Conservation (phyloP, 148 eudicot genomes). For the Bassia scoparia region DNA sequence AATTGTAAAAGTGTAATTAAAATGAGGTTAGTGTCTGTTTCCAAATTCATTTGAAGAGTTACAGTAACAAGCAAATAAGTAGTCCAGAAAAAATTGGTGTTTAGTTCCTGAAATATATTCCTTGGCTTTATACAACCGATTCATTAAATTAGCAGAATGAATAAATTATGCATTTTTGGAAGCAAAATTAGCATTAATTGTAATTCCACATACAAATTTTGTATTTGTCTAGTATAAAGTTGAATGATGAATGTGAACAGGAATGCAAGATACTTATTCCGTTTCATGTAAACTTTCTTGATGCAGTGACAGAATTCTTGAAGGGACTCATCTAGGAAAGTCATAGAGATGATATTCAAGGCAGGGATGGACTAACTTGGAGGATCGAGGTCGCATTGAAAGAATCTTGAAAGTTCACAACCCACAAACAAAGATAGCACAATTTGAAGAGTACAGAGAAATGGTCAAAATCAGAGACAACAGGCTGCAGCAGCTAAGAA, state of each 20-base stretch:
- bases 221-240: no score
- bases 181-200: background rate
- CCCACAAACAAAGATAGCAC: constrained; percentile 58
- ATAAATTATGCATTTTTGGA: background rate
- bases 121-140: no score
- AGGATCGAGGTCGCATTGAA: constrained; percentile 27
- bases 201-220: background rate
- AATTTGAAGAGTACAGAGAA: constrained; percentile 71
- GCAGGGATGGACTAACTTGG: constrained; percentile 38
- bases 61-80: no score
- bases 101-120: no score
- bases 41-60: no score
- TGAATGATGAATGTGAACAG: background rate
- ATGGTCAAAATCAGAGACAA: constrained; percentile 56
- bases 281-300: background rate
- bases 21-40: no score
- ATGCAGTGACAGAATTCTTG: constrained; percentile 61
- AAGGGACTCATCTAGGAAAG: constrained; percentile 65
- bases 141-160: no score
- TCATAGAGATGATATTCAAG: constrained; percentile 55
- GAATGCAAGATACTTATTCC: background rate
- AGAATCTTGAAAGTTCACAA: constrained; percentile 67
- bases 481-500: constrained; percentile 39
- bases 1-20: no score
- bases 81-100: no score